phyloP scores from a whole-genome alignment of 2,329 filamentous ascomycete species.

The Exophiala bonariae region DNA sequence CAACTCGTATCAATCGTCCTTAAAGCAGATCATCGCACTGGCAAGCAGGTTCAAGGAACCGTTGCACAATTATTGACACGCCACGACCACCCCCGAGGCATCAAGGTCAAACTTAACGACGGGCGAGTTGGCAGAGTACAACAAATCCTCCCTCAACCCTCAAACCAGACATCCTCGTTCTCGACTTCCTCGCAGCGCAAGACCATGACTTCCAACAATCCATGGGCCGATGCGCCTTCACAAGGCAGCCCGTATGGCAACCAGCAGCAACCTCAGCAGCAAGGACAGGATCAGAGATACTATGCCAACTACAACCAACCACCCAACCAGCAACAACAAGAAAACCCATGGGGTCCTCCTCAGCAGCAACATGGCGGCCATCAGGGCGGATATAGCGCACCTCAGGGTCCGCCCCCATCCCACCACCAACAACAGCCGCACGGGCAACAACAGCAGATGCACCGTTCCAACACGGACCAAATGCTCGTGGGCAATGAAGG shows the following conservation, averaged over 20 bases:
- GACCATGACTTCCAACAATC: slow-evolving; percentile 22
- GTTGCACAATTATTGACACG: slow-evolving; percentile 69
- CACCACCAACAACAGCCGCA: slow-evolving; percentile 5
- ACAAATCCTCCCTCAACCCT: slow-evolving; percentile 22
- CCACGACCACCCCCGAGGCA: slow-evolving; percentile 73
- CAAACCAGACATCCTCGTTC: not conserved
- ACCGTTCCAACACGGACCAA: slow-evolving; percentile 25
- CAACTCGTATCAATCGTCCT: slow-evolving; percentile 70
- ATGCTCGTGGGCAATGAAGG: slow-evolving; percentile 16
- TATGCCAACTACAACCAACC: not conserved
- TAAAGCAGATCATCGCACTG: slow-evolving; percentile 74
- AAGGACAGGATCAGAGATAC: not conserved
- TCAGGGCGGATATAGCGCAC: slow-evolving; percentile 8
- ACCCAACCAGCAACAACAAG: not conserved
- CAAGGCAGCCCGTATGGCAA: slow-evolving; percentile 14
- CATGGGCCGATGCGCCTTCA: slow-evolving; percentile 19
- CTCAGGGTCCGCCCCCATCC: slow-evolving; percentile 2
- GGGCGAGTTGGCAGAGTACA: slow-evolving; percentile 75
- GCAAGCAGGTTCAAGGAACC: slow-evolving; percentile 66
- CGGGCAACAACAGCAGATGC: slow-evolving; percentile 19
- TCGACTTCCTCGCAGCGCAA: not conserved
- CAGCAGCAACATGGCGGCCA: slow-evolving; percentile 11
- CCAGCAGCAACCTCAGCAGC: slow-evolving; percentile 16
- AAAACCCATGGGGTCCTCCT: slow-evolving; percentile 1
- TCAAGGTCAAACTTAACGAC: slow-evolving; percentile 73